phyloP scores from a whole-genome alignment of 306 rosid species.

The Castanospermum australe region DNA sequence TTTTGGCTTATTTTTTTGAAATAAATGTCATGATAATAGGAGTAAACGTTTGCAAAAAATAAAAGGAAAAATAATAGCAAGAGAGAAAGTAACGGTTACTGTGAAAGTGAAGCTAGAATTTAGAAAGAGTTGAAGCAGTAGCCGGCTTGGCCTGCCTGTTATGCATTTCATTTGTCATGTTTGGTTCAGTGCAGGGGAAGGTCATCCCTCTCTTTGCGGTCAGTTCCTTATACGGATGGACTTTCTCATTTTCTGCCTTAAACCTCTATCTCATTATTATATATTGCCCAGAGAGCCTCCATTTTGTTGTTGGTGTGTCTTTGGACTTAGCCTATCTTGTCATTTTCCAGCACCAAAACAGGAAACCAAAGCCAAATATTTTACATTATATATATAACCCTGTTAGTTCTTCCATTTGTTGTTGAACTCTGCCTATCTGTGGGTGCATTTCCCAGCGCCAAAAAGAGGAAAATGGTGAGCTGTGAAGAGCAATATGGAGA shows the following conservation, averaged over 20 bases:
- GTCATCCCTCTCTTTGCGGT: conserved; percentile 39
- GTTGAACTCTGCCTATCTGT: background rate
- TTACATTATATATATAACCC: background rate
- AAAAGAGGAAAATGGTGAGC: conserved; percentile 45
- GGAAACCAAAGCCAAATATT: background rate
- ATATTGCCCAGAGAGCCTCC: conserved; percentile 6
- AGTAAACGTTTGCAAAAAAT: background rate
- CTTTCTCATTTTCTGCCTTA: conserved; percentile 36
- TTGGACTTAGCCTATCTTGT: conserved; percentile 9
- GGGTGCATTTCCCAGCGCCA: background rate
- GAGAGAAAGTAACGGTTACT: conserved; percentile 46
- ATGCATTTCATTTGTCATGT: conserved; percentile 24
- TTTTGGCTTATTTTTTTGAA: background rate
- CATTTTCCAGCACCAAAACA: conserved; percentile 3
- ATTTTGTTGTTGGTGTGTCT: background rate
- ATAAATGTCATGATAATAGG: background rate
- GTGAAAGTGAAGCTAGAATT: conserved; percentile 24
- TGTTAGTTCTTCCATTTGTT: background rate
- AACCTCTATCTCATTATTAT: background rate
- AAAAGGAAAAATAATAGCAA: background rate
- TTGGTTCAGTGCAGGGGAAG: conserved; percentile 43
- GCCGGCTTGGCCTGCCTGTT: conserved; percentile 56
- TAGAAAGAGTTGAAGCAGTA: conserved; percentile 32
- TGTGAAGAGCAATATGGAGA: conserved; percentile 55
- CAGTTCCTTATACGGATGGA: conserved; percentile 48